Evolutionary conservation across 2,329 filamentous ascomycete species (phyloP).

Genomic region (Arthrobotrys conoides): DNA sequence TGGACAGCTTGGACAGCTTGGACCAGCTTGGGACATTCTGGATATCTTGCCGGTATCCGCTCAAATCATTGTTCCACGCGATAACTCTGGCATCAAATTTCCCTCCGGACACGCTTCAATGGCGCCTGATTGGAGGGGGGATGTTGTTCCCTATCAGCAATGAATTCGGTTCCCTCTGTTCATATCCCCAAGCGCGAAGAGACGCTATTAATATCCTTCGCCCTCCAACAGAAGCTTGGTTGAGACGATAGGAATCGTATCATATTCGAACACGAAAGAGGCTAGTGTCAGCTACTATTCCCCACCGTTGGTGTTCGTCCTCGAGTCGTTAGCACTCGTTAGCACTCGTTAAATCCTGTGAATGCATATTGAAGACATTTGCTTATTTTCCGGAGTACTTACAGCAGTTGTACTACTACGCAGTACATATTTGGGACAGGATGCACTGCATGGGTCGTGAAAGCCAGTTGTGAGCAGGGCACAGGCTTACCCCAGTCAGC

Average conservation of each 20-base stretch:
- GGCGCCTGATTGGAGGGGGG: conserved; percentile 53
- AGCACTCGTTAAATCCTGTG: not conserved
- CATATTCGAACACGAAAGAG: conserved; percentile 5
- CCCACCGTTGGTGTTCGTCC: not conserved
- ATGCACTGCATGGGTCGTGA: conserved; percentile 1
- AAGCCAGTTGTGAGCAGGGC: conserved; percentile 21
- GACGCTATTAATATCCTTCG: conserved; percentile 57
- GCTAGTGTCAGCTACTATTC: conserved; percentile 20
- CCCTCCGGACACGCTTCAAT: conserved; percentile 18
- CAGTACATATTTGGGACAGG: conserved; percentile 2
- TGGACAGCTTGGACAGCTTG: conserved; percentile 4
- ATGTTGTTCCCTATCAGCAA: conserved; percentile 7
- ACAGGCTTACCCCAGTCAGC: conserved; percentile 35
- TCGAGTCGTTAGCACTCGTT: not conserved
- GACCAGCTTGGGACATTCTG: conserved; percentile 1
- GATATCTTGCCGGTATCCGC: conserved; percentile 24
- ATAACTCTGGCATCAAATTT: conserved; percentile 45
- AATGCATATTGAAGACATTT: not conserved
- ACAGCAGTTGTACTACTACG: too few relatives aligned
- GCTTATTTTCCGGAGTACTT: conserved; percentile 25
- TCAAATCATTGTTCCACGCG: conserved; percentile 9
- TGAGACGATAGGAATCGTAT: conserved; percentile 9
- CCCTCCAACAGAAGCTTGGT: conserved; percentile 9
- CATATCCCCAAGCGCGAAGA: conserved; percentile 51
- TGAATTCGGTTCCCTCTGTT: conserved; percentile 4